Evolutionary conservation across 352 stramenopile species (phyloP), one percentile per base, ranked within the genome.

Genomic region (Phytophthora meadii): DNA sequence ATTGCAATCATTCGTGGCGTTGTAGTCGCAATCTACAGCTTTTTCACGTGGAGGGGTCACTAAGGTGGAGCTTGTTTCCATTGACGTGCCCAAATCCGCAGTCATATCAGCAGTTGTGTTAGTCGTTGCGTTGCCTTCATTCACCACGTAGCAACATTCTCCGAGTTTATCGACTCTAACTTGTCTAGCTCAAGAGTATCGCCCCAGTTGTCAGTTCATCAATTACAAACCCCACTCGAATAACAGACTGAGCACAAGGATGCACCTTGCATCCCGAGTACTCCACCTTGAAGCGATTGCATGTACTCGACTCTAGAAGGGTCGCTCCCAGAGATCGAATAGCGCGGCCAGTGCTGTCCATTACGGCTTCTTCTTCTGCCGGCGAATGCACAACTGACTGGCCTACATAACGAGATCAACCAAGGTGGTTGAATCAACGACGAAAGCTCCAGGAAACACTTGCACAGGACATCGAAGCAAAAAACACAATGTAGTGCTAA

Each of bases 181-280:
- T 75, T 81, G 61, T 77, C 44, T 48, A 65, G 32, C 45, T 77
- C 56, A 34, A 75, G 12, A 25, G 70, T 64, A 28, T 71, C 58
- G 17, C 62, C 19, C 19, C 19, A 22, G 19, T 22, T 22, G 1
- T 22, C 37, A 42, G 14, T 11, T 42, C n/a, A 22, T 12, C 37
- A 22, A 19, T 19, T 39, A 58, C 66, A 12, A 53, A 84, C 76
- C 46, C 37, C 65, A 1, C 63, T 72, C n/a, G 28, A 53, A 8
- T 83, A 50, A 56, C 80, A 88, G 37, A 66, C 34, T 9, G 55
- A 19, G 56, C 80, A 88, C 51, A 82, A 69, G 34, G 30, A 34
- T 76, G 54, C 22, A 83, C 54, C 41, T 83, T 52, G 68, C 80
- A 87, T 5, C 64, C 25, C 46, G 81, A 36, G 30, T 58, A 61